Evolutionary conservation across 495 filamentous ascomycete species (phyloP), one percentile per base, ranked within the genome.

Genomic region (Penicillium cinerascens): DNA sequence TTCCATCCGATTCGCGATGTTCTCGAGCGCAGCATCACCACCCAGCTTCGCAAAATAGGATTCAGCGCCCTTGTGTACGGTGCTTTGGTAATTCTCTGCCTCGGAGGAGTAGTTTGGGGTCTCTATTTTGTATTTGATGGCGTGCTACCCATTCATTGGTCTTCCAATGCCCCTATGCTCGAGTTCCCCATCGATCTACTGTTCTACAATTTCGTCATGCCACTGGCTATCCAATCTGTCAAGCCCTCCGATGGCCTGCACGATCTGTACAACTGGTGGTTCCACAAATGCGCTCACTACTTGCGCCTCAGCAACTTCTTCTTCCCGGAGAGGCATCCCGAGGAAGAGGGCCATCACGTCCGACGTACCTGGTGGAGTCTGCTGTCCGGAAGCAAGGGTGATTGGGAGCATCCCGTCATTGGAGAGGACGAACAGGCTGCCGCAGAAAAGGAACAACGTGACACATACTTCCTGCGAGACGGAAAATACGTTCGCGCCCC

Each of bases 1-100:
- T 97, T 99, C 67, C 93, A 99, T 65, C 93, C 93, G 1, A 92
- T 99, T 16, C 87, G 93, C 17, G 93, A 99, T 72, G 93, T 99
- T 6, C 80, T 99, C 16, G 95, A 99, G 66, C 83, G 95, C 26
- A 95, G 84, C 61, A 88, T 99, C 38, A 82, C 88, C 6, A 95
- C 89, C 1, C 93, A 99, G 68, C 81, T 99, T 10, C 85, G 92
- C 26, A 99, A 99, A 74, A 99, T 99, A 29, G 81, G 88, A 1
- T 97, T 97, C 59, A 95, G 90, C 58, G 95, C 91, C 23, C 78
- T 99, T 35, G 93, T 99, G 4, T 99, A 99, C 60, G 93, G 93
- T 18, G 89, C 86, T 0, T 73, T 99, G 37, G 92, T 99, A 43
- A 85, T 97, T 20, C 72, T 97, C 13, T 97, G 93, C 65, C 82